phyloP scores from a whole-genome alignment of 768 basidiomycete genomes.

The Phaeolepiota aurea region DNA sequence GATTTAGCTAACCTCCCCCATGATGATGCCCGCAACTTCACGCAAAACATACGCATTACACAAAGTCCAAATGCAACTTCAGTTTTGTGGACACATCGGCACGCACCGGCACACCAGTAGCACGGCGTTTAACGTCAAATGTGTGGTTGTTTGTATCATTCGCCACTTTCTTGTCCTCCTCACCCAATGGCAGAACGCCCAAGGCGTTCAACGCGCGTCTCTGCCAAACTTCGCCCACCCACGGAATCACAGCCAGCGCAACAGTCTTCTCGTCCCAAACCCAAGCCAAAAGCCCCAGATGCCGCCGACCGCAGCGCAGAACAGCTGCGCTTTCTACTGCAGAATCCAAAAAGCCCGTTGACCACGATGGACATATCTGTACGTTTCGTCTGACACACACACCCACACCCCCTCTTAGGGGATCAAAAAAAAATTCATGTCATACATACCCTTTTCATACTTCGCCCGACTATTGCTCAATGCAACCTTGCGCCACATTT shows the following conservation, averaged over 20 bases:
- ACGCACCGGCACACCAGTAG: too few species aligned
- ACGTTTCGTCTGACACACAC: constrained; percentile 20
- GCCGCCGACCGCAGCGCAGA: constrained; percentile 24
- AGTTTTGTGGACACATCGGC: too few species aligned
- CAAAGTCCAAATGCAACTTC: too few species aligned
- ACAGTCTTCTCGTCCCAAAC: constrained; percentile 14
- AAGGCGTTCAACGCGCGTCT: constrained; percentile 16
- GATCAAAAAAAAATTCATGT: constrained; percentile 1
- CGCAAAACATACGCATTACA: too few species aligned
- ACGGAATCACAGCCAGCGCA: constrained; percentile 3
- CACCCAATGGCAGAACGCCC: constrained; percentile 15
- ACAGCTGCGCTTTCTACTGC: constrained; percentile 29
- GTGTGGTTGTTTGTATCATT: too few species aligned
- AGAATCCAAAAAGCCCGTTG: constrained; percentile 39
- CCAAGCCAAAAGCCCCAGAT: constrained; percentile 19
- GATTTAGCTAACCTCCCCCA: too few species aligned
- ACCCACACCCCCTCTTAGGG: constrained; percentile 1
- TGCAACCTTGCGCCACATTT: constrained; percentile 14
- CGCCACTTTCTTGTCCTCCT: too few species aligned
- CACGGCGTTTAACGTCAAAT: too few species aligned
- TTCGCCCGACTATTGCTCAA: constrained; percentile 17
- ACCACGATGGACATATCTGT: constrained; percentile 44
- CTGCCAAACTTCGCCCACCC: constrained; percentile 10
- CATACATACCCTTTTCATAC: too few species aligned
- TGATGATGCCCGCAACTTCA: too few species aligned